phyloP scores from a whole-genome alignment of 169 alveolate genomes.

The Plasmodium reichenowi region DNA sequence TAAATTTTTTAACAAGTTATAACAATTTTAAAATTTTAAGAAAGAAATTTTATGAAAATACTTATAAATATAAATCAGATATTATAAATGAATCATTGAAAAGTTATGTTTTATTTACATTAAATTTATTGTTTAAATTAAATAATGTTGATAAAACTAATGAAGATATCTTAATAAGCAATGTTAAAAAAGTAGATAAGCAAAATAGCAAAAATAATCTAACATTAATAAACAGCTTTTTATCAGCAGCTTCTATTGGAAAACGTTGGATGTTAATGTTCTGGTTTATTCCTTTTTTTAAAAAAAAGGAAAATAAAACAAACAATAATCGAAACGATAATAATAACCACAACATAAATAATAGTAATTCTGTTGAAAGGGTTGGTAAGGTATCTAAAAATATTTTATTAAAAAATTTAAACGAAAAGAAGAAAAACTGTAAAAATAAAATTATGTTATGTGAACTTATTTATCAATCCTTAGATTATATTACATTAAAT shows the following conservation, averaged over 20 bases:
- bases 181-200: constrained; percentile 4
- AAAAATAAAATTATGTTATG: constrained; percentile 39
- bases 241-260: not conserved
- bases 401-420: constrained; percentile 56
- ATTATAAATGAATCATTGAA: constrained; percentile 20
- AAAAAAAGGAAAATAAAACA: constrained; percentile 12
- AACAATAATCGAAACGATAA: not conserved
- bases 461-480: constrained; percentile 36
- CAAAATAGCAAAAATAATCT: not conserved
- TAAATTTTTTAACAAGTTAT: constrained; percentile 20
- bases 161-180: not conserved
- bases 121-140: constrained; percentile 25
- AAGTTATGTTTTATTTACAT: constrained; percentile 1
- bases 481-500: constrained; percentile 65
- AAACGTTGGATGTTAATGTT: too few relatives aligned
- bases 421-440: constrained; percentile 2
- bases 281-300: too few relatives aligned
- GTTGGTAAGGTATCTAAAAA: not conserved
- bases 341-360: too few relatives aligned
- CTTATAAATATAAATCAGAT: constrained; percentile 3
- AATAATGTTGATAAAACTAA: not conserved
- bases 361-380: not conserved
- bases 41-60: constrained; percentile 16
- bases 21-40: constrained; percentile 21
- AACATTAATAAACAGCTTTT: too few relatives aligned